A percentile compares a stretch with the other conserved stretches of the same genome.
Evolutionary conservation across 169 alveolate species (phyloP).

Genomic region (Plasmodium berghei): DNA sequence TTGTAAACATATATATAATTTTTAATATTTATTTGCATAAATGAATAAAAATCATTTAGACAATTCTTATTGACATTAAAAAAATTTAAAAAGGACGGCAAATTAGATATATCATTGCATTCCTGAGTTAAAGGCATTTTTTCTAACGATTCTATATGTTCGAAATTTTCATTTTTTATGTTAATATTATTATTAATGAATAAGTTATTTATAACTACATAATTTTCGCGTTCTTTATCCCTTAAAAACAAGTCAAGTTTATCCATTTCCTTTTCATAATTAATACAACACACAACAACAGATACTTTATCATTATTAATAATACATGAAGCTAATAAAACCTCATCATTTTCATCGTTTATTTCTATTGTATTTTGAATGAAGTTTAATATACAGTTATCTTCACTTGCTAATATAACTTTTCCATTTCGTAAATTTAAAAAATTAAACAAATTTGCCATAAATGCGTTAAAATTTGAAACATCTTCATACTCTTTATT

Average conservation of each 20-base stretch:
- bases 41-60: slow-evolving; percentile 53
- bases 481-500: slow-evolving; percentile 65
- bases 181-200: slow-evolving; percentile 40
- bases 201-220: slow-evolving; percentile 58
- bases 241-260: slow-evolving; percentile 47
- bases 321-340: slow-evolving; percentile 63
- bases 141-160: slow-evolving; percentile 51
- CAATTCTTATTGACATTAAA: slow-evolving; percentile 50
- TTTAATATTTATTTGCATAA: slow-evolving; percentile 70
- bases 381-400: slow-evolving; percentile 34
- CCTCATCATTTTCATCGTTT: slow-evolving; percentile 9
- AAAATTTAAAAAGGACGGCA: slow-evolving; percentile 34
- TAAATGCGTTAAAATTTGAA: slow-evolving; percentile 35
- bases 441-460: slow-evolving; percentile 57
- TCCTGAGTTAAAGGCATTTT: slow-evolving; percentile 20
- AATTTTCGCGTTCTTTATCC: slow-evolving; percentile 37
- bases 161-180: slow-evolving; percentile 22
- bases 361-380: slow-evolving; percentile 8
- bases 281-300: slow-evolving; percentile 59
- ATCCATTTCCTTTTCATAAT: slow-evolving; percentile 62
- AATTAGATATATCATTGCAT: slow-evolving; percentile 12
- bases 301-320: slow-evolving; percentile 61
- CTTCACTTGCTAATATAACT: slow-evolving; percentile 72
- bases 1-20: slow-evolving; percentile 61
- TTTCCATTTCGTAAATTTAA: slow-evolving; percentile 68